A percentile compares a stretch with the other conserved stretches of the same genome.
These are phyloP conservation scores for Metrosideros polymorpha DNA, from an alignment of 441 rosid genomes.

Conservation along the genomic window DNA sequence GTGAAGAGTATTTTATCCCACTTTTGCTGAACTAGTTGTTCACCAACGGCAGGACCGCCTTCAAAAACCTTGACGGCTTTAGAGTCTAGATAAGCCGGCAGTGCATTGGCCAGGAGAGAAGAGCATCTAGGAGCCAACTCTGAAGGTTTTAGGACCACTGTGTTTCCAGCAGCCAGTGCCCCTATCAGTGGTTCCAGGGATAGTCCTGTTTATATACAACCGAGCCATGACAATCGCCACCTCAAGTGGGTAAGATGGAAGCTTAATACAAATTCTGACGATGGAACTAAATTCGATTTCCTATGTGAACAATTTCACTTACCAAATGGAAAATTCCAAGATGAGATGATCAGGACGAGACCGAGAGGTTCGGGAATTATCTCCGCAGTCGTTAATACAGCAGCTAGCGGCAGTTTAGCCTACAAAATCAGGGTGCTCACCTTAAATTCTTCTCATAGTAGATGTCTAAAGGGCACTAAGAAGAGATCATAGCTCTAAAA, in stretches of 20 bases:
- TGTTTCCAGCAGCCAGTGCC: slow-evolving; percentile 86
- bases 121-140: slow-evolving; percentile 69
- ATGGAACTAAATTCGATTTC: not conserved
- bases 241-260: not conserved
- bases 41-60: slow-evolving; percentile 54
- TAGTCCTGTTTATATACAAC: slow-evolving; percentile 23
- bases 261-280: not conserved
- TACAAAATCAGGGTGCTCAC: not conserved
- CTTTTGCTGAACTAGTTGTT: slow-evolving; percentile 54
- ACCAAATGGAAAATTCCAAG: slow-evolving; percentile 9
- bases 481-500: not conserved
- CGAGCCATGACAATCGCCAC: not conserved
- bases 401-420: slow-evolving; percentile 1
- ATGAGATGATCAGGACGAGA: slow-evolving; percentile 5
- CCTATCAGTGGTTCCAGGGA: slow-evolving; percentile 85
- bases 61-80: slow-evolving; percentile 50
- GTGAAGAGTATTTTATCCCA: slow-evolving; percentile 95
- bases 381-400: not conserved
- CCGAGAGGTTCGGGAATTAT: slow-evolving; percentile 4
- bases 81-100: slow-evolving; percentile 50
- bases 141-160: slow-evolving; percentile 69
- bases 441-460: not conserved
- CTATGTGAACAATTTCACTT: not conserved
- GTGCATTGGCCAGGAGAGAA: slow-evolving; percentile 37
- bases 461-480: not conserved